phyloP scores from a whole-genome alignment of 1,284 basidiomycete genomes.

The Irpex lacteus region DNA sequence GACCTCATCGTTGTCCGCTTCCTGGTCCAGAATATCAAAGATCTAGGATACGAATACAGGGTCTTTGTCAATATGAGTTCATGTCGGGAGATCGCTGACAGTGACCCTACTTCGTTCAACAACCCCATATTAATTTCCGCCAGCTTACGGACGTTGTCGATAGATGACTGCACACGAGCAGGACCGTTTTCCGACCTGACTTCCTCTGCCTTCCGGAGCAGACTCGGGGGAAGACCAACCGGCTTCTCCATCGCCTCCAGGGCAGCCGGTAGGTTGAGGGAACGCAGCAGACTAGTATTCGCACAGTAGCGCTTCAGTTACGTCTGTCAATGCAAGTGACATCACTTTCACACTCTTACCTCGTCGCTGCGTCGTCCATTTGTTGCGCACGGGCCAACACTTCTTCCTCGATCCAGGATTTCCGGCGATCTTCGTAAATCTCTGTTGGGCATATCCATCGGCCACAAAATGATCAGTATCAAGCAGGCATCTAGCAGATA shows the following conservation, averaged over 20 bases:
- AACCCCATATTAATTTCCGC: conserved; percentile 61
- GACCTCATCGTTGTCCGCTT: conserved; percentile 85
- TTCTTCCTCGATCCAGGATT: conserved; percentile 69
- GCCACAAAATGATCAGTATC: neutral
- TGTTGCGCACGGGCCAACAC: conserved; percentile 64
- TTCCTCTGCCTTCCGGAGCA: conserved; percentile 86
- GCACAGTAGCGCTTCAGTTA: conserved; percentile 6
- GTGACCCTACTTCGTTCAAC: conserved; percentile 67
- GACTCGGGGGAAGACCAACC: conserved; percentile 84
- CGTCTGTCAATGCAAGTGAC: neutral
- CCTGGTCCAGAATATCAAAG: conserved; percentile 84
- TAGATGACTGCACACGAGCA: conserved; percentile 64
- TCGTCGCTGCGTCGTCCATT: conserved; percentile 62
- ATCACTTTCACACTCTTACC: conserved; percentile 40
- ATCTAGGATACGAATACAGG: conserved; percentile 46
- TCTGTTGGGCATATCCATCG: conserved; percentile 39
- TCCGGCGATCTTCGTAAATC: conserved; percentile 85
- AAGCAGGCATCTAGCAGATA: neutral
- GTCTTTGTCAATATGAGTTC: neutral
- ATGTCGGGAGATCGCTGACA: neutral
- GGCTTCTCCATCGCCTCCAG: conserved; percentile 88
- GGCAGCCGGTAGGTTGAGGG: conserved; percentile 80
- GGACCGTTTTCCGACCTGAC: conserved; percentile 79
- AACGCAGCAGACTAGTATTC: conserved; percentile 58
- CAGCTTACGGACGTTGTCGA: conserved; percentile 74